These are phyloP conservation scores for Fusarium miscanthi DNA, from an alignment of 2,329 filamentous ascomycete species.

Conservation along the genomic window DNA sequence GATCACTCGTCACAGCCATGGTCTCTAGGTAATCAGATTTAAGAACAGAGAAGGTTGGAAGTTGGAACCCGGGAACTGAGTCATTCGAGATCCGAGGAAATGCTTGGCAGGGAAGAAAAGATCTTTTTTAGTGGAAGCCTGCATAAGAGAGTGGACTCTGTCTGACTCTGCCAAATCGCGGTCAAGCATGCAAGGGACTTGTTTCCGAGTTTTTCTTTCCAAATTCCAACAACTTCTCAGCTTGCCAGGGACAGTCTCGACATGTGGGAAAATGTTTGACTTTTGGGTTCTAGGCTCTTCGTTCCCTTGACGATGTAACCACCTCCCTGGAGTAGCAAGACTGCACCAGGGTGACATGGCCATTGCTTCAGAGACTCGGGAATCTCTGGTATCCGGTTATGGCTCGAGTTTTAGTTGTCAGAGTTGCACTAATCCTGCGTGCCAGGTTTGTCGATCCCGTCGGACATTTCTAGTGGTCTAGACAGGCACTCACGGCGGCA, in stretches of 20 bases:
- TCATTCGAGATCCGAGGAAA: conserved; percentile 21
- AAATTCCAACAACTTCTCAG: background rate
- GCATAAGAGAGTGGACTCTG: conserved; percentile 2
- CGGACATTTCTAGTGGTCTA: conserved; percentile 28
- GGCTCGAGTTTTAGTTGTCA: conserved; percentile 22
- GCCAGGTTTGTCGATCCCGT: conserved; percentile 15
- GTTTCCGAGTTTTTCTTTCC: conserved; percentile 1
- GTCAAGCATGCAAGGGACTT: conserved; percentile 25
- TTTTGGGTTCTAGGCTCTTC: conserved; percentile 20
- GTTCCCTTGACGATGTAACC: background rate
- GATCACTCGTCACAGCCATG: conserved; percentile 2
- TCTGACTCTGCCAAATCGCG: conserved; percentile 14
- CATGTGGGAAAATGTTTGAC: conserved; percentile 9
- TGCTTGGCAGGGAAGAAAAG: conserved; percentile 15
- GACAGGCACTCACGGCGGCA: background rate
- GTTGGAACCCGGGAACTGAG: conserved; percentile 17
- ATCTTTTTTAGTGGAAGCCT: conserved; percentile 10
- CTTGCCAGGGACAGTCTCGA: conserved; percentile 9
- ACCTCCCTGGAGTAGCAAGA: background rate
- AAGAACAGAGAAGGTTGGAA: background rate
- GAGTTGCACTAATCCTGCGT: conserved; percentile 29
- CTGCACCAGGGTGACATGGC: background rate
- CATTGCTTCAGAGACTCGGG: conserved; percentile 5
- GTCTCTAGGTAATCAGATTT: background rate
- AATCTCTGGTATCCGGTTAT: conserved; percentile 1